A percentile compares a stretch with the other conserved stretches of the same genome.
These are phyloP conservation scores for Neurospora intermedia DNA, from an alignment of 495 filamentous ascomycete species.

Conservation along the genomic window DNA sequence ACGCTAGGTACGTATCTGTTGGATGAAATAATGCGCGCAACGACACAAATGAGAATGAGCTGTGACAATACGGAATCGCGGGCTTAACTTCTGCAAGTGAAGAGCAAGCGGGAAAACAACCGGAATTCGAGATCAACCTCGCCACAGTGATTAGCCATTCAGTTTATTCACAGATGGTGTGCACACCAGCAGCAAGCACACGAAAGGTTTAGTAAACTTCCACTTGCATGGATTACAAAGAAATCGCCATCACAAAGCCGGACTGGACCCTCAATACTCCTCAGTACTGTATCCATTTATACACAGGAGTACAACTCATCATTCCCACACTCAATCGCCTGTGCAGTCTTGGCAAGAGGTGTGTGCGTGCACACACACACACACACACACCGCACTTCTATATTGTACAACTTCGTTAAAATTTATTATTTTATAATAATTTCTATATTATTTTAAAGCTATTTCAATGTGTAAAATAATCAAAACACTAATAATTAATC, in stretches of 20 bases:
- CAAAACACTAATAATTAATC: too few relatives aligned
- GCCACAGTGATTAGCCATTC: neutral
- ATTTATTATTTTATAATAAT: too few relatives aligned
- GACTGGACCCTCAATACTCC: too few relatives aligned
- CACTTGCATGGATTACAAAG: neutral
- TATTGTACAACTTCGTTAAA: too few relatives aligned
- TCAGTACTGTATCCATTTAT: neutral
- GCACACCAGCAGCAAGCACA: neutral
- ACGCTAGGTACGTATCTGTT: neutral
- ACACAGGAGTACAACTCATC: neutral
- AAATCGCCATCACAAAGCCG: neutral
- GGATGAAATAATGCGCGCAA: neutral
- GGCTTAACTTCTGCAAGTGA: neutral
- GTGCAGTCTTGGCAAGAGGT: too few relatives aligned
- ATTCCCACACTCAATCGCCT: too few relatives aligned
- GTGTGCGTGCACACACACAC: too few relatives aligned
- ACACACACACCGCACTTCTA: too few relatives aligned
- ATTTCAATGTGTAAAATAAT: too few relatives aligned
- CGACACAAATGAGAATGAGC: neutral
- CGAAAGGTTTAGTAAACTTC: neutral
- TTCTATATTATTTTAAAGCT: too few relatives aligned
- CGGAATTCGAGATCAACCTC: neutral
- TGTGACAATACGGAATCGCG: neutral
- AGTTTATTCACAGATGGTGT: neutral
- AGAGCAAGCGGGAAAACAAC: neutral